Evolutionary conservation across 192 early-diverging fungal genomes (phyloP).

Genomic region (Ambispora gerdemannii): DNA sequence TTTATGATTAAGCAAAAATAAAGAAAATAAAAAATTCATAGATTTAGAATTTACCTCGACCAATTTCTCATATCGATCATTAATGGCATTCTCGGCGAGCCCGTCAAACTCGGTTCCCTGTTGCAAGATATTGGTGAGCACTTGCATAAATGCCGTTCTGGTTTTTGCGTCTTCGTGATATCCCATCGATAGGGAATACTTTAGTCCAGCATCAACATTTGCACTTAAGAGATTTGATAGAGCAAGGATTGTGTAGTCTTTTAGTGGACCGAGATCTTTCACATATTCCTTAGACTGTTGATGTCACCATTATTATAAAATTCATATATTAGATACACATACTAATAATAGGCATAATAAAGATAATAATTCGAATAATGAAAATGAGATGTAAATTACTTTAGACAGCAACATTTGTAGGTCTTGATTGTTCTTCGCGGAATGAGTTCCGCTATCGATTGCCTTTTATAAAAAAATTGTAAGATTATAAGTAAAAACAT

Average conservation of each 20-base stretch:
- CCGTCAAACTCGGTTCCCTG: constrained; percentile 84
- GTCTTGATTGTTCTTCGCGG: constrained; percentile 30
- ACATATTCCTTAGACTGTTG: constrained; percentile 55
- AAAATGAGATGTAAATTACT: constrained; percentile 18
- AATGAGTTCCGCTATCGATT: constrained; percentile 31
- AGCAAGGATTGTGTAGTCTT: constrained; percentile 84
- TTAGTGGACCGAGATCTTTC: constrained; percentile 63
- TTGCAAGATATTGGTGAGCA: constrained; percentile 88
- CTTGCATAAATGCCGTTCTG: constrained; percentile 87
- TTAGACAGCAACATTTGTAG: constrained; percentile 36
- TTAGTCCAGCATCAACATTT: constrained; percentile 90
- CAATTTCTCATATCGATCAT: constrained; percentile 75
- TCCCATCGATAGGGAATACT: constrained; percentile 83
- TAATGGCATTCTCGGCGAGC: constrained; percentile 70
- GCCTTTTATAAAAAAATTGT: constrained; percentile 5
- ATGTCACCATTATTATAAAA: too few species aligned
- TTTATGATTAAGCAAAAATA: too few species aligned
- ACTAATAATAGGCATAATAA: background rate
- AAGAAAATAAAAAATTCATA: too few species aligned
- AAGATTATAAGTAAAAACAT: background rate
- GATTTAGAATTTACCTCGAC: constrained; percentile 69
- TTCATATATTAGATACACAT: too few species aligned
- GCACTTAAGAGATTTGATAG: constrained; percentile 87
- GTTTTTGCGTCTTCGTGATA: constrained; percentile 90
- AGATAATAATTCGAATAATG: background rate